A percentile compares a stretch with the other conserved stretches of the same genome.
Conservation (phyloP, 1,139 yeast species). For the Candida anutae region DNA sequence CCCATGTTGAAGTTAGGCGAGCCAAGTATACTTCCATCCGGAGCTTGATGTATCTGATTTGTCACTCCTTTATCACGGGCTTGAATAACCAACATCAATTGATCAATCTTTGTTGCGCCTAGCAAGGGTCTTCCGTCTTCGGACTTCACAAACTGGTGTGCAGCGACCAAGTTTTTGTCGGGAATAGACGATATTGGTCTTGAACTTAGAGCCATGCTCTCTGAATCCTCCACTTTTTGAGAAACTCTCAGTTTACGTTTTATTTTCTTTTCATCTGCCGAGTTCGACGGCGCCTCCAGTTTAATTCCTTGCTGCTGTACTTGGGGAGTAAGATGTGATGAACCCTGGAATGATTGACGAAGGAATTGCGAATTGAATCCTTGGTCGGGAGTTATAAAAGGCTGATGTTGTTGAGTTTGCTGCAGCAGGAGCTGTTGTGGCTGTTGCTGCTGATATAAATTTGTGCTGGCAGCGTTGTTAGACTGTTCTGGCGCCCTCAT, state of each 20-base stretch:
- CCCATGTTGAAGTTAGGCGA: slow-evolving; percentile 12
- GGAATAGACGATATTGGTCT: too few species aligned
- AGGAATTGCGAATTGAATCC: slow-evolving; percentile 2
- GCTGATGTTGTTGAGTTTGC: slow-evolving; percentile 2
- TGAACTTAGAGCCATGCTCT: too few species aligned
- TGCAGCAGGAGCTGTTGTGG: slow-evolving; percentile 4
- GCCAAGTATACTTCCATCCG: slow-evolving; percentile 50
- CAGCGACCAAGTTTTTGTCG: slow-evolving; percentile 27
- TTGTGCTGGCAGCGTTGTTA: too few species aligned
- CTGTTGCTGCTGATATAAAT: too few species aligned
- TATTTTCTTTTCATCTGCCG: slow-evolving; percentile 1
- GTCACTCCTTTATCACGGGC: slow-evolving; percentile 73
- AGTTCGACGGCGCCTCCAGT: too few species aligned
- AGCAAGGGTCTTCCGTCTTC: slow-evolving; percentile 62
- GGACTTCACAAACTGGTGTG: slow-evolving; percentile 36
- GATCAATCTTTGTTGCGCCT: slow-evolving; percentile 87
- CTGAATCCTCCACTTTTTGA: too few species aligned
- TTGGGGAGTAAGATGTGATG: too few species aligned
- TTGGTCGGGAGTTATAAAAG: slow-evolving; percentile 1
- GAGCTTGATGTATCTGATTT: slow-evolving; percentile 51
- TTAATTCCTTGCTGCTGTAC: too few species aligned
- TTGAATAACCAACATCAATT: slow-evolving; percentile 81
- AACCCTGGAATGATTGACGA: too few species aligned
- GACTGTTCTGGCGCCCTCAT: slow-evolving; percentile 6
- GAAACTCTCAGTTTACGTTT: neutral